Conservation (phyloP, 2,329 filamentous ascomycete genomes). For the Pseudocercospora vitis region DNA sequence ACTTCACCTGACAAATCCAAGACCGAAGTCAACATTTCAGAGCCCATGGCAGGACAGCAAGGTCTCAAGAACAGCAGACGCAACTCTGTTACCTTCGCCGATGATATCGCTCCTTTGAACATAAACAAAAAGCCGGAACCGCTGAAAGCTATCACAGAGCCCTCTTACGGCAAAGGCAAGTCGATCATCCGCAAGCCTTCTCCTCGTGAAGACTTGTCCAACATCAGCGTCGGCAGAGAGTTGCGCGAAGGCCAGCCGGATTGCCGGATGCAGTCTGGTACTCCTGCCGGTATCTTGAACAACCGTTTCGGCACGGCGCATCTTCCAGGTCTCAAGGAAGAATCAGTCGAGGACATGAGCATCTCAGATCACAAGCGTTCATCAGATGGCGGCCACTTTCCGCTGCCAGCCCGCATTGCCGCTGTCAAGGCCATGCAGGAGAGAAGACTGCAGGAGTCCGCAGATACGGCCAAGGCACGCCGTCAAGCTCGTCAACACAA, state of each 20-base stretch:
- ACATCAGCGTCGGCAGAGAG: slow-evolving; percentile 19
- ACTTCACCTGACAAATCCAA: slow-evolving; percentile 33
- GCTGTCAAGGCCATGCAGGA: slow-evolving; percentile 41
- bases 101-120: slow-evolving; percentile 38
- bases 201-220: slow-evolving; percentile 28
- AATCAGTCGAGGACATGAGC: slow-evolving; percentile 50
- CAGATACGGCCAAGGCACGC: slow-evolving; percentile 34
- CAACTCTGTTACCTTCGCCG: slow-evolving; percentile 37
- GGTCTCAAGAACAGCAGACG: slow-evolving; percentile 24
- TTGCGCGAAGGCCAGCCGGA: slow-evolving; percentile 32
- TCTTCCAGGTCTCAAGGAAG: slow-evolving; percentile 50
- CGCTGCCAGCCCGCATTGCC: slow-evolving; percentile 37
- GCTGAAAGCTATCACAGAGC: slow-evolving; percentile 21
- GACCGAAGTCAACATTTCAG: slow-evolving; percentile 24
- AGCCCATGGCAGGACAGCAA: slow-evolving; percentile 19
- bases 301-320: slow-evolving; percentile 35
- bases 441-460: slow-evolving; percentile 35
- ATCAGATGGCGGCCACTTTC: slow-evolving; percentile 29
- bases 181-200: slow-evolving; percentile 32
- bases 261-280: slow-evolving; percentile 27
- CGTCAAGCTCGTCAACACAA: slow-evolving; percentile 34
- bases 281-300: slow-evolving; percentile 23
- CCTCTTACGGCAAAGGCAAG: slow-evolving; percentile 26
- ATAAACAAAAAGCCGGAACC: slow-evolving; percentile 35
- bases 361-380: slow-evolving; percentile 32